These are phyloP conservation scores for Cubamyces sp. DNA, from an alignment of 768 basidiomycete species.

Conservation along the genomic window DNA sequence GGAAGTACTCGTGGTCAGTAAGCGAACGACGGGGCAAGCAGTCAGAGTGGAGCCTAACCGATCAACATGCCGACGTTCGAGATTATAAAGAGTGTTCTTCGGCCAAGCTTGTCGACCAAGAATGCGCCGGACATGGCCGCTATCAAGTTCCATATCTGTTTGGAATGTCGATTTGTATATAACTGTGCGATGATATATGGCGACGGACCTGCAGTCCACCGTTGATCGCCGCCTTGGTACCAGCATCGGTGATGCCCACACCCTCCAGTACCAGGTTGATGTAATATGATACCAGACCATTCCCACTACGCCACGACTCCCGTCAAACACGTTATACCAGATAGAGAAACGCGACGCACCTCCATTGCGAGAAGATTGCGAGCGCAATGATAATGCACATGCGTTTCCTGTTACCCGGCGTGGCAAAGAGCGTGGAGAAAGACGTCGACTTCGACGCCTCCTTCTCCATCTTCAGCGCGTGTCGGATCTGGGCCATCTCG, in stretches of 20 bases:
- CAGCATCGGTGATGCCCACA: slow-evolving; percentile 58
- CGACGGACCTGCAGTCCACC: slow-evolving; percentile 56
- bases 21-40: background rate
- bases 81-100: slow-evolving; percentile 67
- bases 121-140: slow-evolving; percentile 63
- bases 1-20: background rate
- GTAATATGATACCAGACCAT: slow-evolving; percentile 75
- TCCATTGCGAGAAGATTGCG: slow-evolving; percentile 59
- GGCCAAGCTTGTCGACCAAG: slow-evolving; percentile 68
- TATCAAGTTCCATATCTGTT: slow-evolving; percentile 64
- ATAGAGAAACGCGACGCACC: slow-evolving; percentile 3
- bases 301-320: slow-evolving; percentile 46
- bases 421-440: slow-evolving; percentile 48
- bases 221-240: slow-evolving; percentile 64
- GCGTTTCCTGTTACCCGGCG: slow-evolving; percentile 52
- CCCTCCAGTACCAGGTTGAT: slow-evolving; percentile 69
- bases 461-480: slow-evolving; percentile 66
- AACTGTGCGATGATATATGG: background rate
- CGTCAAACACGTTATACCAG: no score
- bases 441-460: slow-evolving; percentile 53
- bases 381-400: slow-evolving; percentile 57
- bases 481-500: slow-evolving; percentile 68
- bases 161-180: background rate
- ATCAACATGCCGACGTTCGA: slow-evolving; percentile 65
- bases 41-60: slow-evolving; percentile 39